Conservation (phyloP, 805 yeast genomes). For the Kluyveromyces wickerhamii region DNA sequence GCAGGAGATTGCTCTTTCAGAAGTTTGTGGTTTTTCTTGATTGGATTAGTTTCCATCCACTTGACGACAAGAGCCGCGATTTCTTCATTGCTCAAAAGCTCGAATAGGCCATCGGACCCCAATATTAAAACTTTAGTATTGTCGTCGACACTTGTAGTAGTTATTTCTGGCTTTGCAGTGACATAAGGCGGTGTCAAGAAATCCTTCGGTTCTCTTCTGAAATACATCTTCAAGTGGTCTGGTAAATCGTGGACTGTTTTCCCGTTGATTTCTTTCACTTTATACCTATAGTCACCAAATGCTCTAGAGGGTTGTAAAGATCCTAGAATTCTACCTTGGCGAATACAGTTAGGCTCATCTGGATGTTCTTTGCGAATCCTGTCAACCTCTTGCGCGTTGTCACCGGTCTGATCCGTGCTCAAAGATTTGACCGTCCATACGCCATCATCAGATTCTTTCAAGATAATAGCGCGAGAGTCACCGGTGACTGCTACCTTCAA, state of each 20-base stretch:
- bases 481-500: conserved; percentile 93
- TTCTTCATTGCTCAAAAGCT: conserved; percentile 85
- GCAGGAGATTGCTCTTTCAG: conserved; percentile 5
- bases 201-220: conserved; percentile 64
- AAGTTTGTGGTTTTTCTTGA: conserved; percentile 9
- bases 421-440: conserved; percentile 84
- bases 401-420: conserved; percentile 90
- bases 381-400: conserved; percentile 78
- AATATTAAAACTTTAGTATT: conserved; percentile 76
- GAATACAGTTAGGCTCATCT: conserved; percentile 72
- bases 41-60: conserved; percentile 70
- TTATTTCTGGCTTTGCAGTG: conserved; percentile 90
- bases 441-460: conserved; percentile 55
- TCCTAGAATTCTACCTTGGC: conserved; percentile 87
- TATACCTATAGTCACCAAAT: conserved; percentile 94
- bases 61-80: conserved; percentile 85
- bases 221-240: conserved; percentile 71
- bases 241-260: conserved; percentile 49
- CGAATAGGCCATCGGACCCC: conserved; percentile 93
- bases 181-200: conserved; percentile 92
- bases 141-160: conserved; percentile 69
- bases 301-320: conserved; percentile 93
- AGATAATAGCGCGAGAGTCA: conserved; percentile 87
- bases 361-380: conserved; percentile 86
- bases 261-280: conserved; percentile 54